Evolutionary conservation across 2,329 filamentous ascomycete species (phyloP), one percentile per base, ranked within the genome.

Genomic region (Cladophialophora immunda): DNA sequence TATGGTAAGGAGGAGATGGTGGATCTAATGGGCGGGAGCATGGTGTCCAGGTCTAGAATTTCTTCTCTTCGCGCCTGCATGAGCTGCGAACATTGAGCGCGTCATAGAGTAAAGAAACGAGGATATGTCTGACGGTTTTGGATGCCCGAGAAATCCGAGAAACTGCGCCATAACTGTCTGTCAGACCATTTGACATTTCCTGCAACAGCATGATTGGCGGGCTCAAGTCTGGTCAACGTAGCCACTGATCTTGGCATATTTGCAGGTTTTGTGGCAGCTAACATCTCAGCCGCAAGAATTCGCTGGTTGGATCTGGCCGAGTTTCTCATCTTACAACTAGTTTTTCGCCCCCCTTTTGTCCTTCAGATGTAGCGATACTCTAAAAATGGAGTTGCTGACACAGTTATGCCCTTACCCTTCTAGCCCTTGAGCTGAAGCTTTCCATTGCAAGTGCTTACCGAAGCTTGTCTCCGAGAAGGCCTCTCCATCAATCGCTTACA

Each of bases 351-450:
- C 61, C 30, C n/a, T 47, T 47, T 50, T 22, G 45, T 52, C 61
- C 38, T 52, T 32, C 41, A 29, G 19, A 27, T 45, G 13, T 15
- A 27, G 29, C 11, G n/a, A 22, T 29, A 27, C 25, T 50, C 65
- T 67, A 67, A 67, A 64, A 56, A 30, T 67, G 60, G 65, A 61
- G 15, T 36, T 63, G 65, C 65, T 67, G 65, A 67, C 65, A 64
- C 29, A 57, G 15, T 64, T 19, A 15, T 4, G 19, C 36, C 29
- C 45, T 32, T 36, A 27, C 32, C 55, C 41, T 38, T 50, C 32
- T 57, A 19, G 52, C 34, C n/a, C 36, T 27, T 5, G 38, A 67
- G 55, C 65, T 61, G 61, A 67, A 64, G 60, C 65, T 64, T 59
- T 57, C 17, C 19, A 38, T 22, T 13, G 11, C 38, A 64, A 64